These are phyloP conservation scores for Boletus reticuloceps DNA, from an alignment of 768 basidiomycete genomes.

Conservation along the genomic window DNA sequence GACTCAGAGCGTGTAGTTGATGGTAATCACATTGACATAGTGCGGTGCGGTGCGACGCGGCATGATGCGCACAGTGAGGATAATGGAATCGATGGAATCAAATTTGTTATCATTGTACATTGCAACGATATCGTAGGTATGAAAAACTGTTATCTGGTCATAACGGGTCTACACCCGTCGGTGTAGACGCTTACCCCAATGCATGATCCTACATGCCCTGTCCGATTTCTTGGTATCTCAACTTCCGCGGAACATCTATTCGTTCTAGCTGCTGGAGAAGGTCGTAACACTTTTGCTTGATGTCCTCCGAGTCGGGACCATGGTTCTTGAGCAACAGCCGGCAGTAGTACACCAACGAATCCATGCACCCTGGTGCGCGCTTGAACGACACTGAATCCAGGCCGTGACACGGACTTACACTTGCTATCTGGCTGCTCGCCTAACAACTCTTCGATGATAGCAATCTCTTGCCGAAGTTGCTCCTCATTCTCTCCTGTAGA, in stretches of 20 bases:
- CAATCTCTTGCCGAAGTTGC: constrained; percentile 72
- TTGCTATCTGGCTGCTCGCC: constrained; percentile 91
- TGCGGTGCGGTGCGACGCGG: too few relatives aligned
- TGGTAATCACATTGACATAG: too few relatives aligned
- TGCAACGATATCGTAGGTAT: too few relatives aligned
- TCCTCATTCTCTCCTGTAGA: constrained; percentile 53
- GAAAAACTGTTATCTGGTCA: constrained; percentile 6
- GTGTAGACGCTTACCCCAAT: neutral
- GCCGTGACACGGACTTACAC: constrained; percentile 50
- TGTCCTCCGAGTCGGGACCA: constrained; percentile 33
- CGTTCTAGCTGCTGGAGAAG: constrained; percentile 54
- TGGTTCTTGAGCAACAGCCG: constrained; percentile 58
- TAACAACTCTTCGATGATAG: constrained; percentile 75
- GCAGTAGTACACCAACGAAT: constrained; percentile 85
- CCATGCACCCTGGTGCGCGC: constrained; percentile 78
- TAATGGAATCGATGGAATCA: too few relatives aligned
- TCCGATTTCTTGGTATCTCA: constrained; percentile 63
- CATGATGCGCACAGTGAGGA: too few relatives aligned
- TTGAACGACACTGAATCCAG: neutral
- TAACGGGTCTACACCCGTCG: neutral
- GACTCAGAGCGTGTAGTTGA: too few relatives aligned
- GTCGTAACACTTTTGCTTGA: constrained; percentile 45
- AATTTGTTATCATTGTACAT: too few relatives aligned
- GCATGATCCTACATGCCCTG: constrained; percentile 30
- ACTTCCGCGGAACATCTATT: constrained; percentile 64